Base-by-base conservation (phyloP, 345 rosid genomes). In the Corchorus capsularis region DNA sequence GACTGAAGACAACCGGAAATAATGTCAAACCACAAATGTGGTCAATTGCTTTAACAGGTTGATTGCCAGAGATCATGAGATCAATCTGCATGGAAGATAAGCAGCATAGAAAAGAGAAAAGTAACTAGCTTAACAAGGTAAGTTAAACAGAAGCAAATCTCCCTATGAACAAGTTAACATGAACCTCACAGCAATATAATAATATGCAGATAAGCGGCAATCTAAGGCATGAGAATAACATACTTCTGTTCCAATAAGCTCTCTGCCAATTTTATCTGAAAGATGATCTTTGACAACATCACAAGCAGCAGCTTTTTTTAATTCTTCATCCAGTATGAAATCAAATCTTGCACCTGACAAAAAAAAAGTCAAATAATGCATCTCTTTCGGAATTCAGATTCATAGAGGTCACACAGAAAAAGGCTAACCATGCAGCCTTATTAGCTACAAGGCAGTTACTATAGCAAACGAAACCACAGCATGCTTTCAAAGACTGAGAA, bases 241-340 rank as follows among this genome's bases (percentile, higher is more conserved):
- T 88, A 94, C 96, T 86, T 95, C 99, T 75, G 84, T 85, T 71
- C 99, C 99, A 6, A 95, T 78, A 67, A 97, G 98, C 86, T 95
- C 99, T 86, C 87, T 91, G 83, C 98, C 91, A 68, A 95, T 82
- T 86, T 93, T 95, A 71, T 88, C 89, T 59, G 88, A 88, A 84
- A 95, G 98, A 79, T 97, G 93, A 56, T 80, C 75, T 85, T 83
- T 93, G 72, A 93, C 98, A 59, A 93, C 94, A 65, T 92, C 89
- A 64, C 83, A 78, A 47, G 92, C 86, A 69, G 94, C 98, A 78
- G 96, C 94, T 69, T 83, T 76, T 82, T 86, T 90, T 71, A 95
- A 87, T 75, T 92, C 90, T 77, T 93, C 91, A 74, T 90, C 96
- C 43, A 95, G 78, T 3, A 79, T 78, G 80, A 95, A 95, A 39